A percentile compares a stretch with the other conserved stretches of the same genome.
phyloP scores from a whole-genome alignment of 768 basidiomycete genomes.

The Crassisporium funariophilum region DNA sequence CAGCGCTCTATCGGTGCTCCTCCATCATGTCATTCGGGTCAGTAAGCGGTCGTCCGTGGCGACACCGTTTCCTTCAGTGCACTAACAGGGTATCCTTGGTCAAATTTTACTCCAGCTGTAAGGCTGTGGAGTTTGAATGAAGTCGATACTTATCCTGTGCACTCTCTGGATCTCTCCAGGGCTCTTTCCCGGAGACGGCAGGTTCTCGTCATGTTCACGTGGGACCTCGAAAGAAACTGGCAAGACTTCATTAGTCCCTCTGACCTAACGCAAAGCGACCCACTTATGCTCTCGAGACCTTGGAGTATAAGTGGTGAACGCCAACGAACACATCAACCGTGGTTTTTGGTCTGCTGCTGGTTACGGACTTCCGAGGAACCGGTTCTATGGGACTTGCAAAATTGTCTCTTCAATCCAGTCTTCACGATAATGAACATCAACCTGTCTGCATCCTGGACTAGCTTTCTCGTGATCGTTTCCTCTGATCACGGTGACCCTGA shows the following conservation, averaged over 20 bases:
- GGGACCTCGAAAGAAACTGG: constrained; percentile 39
- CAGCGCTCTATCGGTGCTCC: constrained; percentile 27
- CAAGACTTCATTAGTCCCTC: constrained; percentile 35
- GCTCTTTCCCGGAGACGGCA: constrained; percentile 43
- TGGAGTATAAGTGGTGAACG: constrained; percentile 37
- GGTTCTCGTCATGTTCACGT: constrained; percentile 38
- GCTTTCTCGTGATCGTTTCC: constrained; percentile 36
- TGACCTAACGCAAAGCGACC: constrained; percentile 41
- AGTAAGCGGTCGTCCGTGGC: constrained; percentile 17
- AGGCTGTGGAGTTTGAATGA: constrained; percentile 21
- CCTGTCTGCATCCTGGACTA: constrained; percentile 58
- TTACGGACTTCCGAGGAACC: constrained; percentile 51
- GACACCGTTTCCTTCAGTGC: constrained; percentile 23
- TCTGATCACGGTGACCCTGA: constrained; percentile 33
- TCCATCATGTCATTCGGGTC: constrained; percentile 27
- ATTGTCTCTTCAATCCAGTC: constrained; percentile 38
- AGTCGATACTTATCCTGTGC: constrained; percentile 20
- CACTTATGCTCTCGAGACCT: constrained; percentile 32
- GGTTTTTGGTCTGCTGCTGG: constrained; percentile 53
- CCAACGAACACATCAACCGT: constrained; percentile 43
- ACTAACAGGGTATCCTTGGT: constrained; percentile 21
- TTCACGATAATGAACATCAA: constrained; percentile 49
- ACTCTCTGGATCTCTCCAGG: constrained; percentile 30
- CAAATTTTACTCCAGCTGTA: constrained; percentile 19
- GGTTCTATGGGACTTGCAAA: constrained; percentile 36